phyloP scores from a whole-genome alignment of 140 eudicot species.

The Flaveria floridana region DNA sequence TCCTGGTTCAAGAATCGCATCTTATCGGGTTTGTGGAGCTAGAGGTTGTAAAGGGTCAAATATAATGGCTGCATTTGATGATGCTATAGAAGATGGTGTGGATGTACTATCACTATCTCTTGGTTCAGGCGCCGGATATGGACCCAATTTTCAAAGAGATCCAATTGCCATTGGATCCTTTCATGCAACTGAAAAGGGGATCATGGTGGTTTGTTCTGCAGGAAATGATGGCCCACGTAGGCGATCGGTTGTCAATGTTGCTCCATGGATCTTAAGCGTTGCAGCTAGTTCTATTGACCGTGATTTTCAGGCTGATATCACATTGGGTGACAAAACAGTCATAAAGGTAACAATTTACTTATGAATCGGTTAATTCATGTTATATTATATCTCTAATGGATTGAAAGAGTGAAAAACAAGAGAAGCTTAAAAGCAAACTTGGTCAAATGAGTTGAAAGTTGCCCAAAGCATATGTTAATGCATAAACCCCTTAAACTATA shows the following conservation, averaged over 20 bases:
- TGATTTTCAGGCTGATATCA: constrained; percentile 59
- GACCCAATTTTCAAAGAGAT: constrained; percentile 44
- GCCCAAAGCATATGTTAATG: neutral
- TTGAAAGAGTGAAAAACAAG: neutral
- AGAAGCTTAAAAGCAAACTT: neutral
- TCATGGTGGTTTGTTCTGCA: constrained; percentile 61
- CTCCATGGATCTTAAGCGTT: constrained; percentile 78
- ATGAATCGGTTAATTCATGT: neutral
- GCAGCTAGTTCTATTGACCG: constrained; percentile 79
- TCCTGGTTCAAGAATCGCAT: constrained; percentile 67
- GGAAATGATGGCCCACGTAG: constrained; percentile 66
- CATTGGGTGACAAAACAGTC: constrained; percentile 55
- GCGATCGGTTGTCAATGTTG: constrained; percentile 48
- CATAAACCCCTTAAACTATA: neutral
- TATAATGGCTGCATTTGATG: constrained; percentile 73
- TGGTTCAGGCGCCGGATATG: constrained; percentile 40
- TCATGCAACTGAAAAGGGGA: constrained; percentile 75
- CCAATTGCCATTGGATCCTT: constrained; percentile 75
- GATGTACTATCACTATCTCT: constrained; percentile 66
- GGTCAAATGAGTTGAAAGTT: neutral
- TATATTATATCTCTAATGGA: neutral
- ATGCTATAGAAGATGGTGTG: constrained; percentile 82
- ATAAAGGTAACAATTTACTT: constrained; percentile 53
- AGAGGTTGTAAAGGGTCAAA: constrained; percentile 61
- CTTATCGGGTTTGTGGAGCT: constrained; percentile 57